These are phyloP conservation scores for Termitomyces sp. DNA, from an alignment of 768 basidiomycete species.

Conservation along the genomic window DNA sequence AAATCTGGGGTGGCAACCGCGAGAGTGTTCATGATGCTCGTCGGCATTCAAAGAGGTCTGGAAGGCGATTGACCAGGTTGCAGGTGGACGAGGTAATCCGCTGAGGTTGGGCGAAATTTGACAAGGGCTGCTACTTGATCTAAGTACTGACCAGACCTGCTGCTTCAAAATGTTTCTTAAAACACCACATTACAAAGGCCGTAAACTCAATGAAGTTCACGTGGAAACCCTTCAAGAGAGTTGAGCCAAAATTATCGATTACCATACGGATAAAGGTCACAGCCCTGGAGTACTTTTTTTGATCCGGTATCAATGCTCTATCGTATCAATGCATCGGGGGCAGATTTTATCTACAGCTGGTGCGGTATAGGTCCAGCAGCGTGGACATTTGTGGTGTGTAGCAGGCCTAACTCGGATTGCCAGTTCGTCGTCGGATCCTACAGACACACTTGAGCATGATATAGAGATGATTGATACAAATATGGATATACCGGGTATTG, in stretches of 20 bases:
- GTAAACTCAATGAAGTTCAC: background rate
- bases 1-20: constrained; percentile 9
- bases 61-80: constrained; percentile 9
- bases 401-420: constrained; percentile 61
- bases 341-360: constrained; percentile 51
- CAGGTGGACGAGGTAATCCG: constrained; percentile 12
- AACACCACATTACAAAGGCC: background rate
- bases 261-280: background rate
- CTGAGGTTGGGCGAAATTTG: background rate
- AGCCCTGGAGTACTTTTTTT: background rate
- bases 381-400: constrained; percentile 67
- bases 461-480: background rate
- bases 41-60: constrained; percentile 10
- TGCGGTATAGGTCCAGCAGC: constrained; percentile 84
- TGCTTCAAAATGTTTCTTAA: background rate
- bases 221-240: background rate
- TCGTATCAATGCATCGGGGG: constrained; percentile 46
- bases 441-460: background rate
- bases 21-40: constrained; percentile 4
- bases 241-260: constrained; percentile 2
- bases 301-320: constrained; percentile 9
- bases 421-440: constrained; percentile 28
- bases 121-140: background rate
- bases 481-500: constrained; percentile 38
- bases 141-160: background rate